Base-by-base conservation (phyloP, 371 early-diverging fungal species). In the Vavraia culicis region DNA sequence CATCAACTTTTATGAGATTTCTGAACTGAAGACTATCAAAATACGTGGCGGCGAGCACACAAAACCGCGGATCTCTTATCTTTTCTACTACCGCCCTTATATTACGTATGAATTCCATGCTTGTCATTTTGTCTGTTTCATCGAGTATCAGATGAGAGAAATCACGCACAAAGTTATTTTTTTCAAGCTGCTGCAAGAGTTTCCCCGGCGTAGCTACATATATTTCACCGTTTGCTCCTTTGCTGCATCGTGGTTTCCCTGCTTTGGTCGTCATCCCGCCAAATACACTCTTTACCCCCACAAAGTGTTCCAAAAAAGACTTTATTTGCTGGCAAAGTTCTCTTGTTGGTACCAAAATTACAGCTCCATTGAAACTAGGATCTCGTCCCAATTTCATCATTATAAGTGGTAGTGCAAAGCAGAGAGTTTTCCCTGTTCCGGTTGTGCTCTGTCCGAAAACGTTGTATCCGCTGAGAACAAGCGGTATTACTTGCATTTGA, bases 91-190 rank as follows among this genome's bases (percentile, higher is more conserved):
- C 82, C 58, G 82, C 79, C 59, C 87, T 85, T 58, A 89, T 87
- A 56, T 83, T 77, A 61, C 76, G 68, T 63, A 85, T 87, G 61
- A 85, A 82, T 0, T 85, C 86, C 11, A 69, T 69, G 56, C 85
- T 85, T 8, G 86, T 64, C 84, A 88, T 83, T 49, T 87, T 74
- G 69, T 94, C 95, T 0, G 89, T 90, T 71, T 94, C 95, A 72
- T 94, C 95, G 34, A 91, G 62, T 0, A 86, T 82, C 73, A 80
- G 62, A 86, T n/a, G n/a, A n/a, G n/a, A n/a, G n/a, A n/a, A n/a
- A n/a, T n/a, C n/a, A n/a, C n/a, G n/a, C n/a, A n/a, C n/a, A n/a
- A n/a, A n/a, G n/a, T n/a, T n/a, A n/a, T n/a, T n/a, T n/a, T n/a
- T n/a, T n/a, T n/a, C n/a, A n/a, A n/a, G n/a, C n/a, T n/a, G n/a